Evolutionary conservation across 495 filamentous ascomycete genomes (phyloP), one percentile per base, ranked within the genome.

Genomic region (Neurospora sp.): DNA sequence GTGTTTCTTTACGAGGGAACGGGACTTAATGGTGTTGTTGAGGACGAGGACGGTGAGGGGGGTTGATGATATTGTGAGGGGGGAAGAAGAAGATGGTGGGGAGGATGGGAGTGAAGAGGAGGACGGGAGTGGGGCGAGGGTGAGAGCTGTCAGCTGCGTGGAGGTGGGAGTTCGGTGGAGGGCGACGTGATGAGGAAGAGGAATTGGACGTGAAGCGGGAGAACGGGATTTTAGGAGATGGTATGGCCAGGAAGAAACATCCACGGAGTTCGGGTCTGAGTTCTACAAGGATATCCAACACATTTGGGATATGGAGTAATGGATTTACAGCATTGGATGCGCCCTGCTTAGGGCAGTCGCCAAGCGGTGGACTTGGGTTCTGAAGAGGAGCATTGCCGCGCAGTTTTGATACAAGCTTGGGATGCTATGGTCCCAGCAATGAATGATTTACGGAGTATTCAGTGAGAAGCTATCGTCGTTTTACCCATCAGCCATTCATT

Each of bases 1-100:
- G 17, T 79, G 86, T 72, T 91, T 87, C 78, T 92, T 93, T 76
- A 86, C 88, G 82, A 83, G 87, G 39, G 85, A 89, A 73, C 81
- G 80, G 24, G 88, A 90, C 72, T 87, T 88, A 74, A 73, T 78
- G 2, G 89, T 93, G 7, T 74, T 84, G 73, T 73, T 92, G 70
- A 84, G 84, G 76, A 93, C 92, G 69, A 89, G 90, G 73, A 90
- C 86, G 76, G 84, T 93, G 31, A 81, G 87, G 24, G 88, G 90
- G 59, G 87, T 95, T 38, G 92, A 95, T 84, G 92, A 94, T 85
- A 81, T 94, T 43, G 84, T 81, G 13, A 72, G 76, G 62, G 80
- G 76, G 8, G 79, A 88, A 82, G 81, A 86, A 76, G 76, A 81
- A 31, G 84, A 82, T 10, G 84, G 84, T 24, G 80, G 78, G 13